Percentiles rank a stretch among this genome's conserved stretches.
phyloP scores from a whole-genome alignment of 768 basidiomycete genomes.

The Ramaria rubella region DNA sequence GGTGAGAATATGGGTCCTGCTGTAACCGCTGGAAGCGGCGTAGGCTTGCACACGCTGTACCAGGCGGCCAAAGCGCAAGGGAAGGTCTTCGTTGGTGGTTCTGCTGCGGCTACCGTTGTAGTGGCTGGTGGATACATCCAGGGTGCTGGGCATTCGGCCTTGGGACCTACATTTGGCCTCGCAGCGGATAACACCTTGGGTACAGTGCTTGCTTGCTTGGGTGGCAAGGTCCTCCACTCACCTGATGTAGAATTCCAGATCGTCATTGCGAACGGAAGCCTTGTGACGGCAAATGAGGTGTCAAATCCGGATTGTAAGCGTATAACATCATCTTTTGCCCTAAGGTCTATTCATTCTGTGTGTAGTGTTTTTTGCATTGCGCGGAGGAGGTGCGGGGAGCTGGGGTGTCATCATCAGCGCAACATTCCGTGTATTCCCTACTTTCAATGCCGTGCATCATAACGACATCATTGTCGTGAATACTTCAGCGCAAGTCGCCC shows the following conservation, averaged over 20 bases:
- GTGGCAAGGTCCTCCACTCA: background rate
- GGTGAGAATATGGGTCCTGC: conserved; percentile 22
- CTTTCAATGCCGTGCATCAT: conserved; percentile 22
- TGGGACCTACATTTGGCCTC: conserved; percentile 37
- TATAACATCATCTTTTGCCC: background rate
- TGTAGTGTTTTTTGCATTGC: conserved; percentile 7
- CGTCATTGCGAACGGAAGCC: conserved; percentile 25
- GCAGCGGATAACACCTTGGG: conserved; percentile 13
- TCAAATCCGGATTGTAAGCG: conserved; percentile 22
- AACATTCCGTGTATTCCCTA: conserved; percentile 30
- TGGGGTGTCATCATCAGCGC: conserved; percentile 34
- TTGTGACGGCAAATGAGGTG: conserved; percentile 22
- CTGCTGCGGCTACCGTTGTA: conserved; percentile 35
- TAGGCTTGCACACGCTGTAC: conserved; percentile 42
- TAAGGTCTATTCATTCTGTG: background rate
- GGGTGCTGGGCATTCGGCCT: conserved; percentile 41
- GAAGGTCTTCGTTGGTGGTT: conserved; percentile 40
- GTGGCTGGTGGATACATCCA: conserved; percentile 43
- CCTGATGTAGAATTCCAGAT: conserved; percentile 21
- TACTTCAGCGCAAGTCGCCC: conserved; percentile 16
- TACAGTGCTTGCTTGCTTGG: background rate
- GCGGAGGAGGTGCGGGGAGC: conserved; percentile 19
- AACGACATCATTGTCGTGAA: conserved; percentile 14
- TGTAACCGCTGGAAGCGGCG: conserved; percentile 33
- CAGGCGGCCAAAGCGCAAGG: conserved; percentile 31